A percentile compares a stretch with the other conserved stretches of the same genome.
Conservation (phyloP, 2,329 filamentous ascomycete species). For the Pseudodiploospora longispora region DNA sequence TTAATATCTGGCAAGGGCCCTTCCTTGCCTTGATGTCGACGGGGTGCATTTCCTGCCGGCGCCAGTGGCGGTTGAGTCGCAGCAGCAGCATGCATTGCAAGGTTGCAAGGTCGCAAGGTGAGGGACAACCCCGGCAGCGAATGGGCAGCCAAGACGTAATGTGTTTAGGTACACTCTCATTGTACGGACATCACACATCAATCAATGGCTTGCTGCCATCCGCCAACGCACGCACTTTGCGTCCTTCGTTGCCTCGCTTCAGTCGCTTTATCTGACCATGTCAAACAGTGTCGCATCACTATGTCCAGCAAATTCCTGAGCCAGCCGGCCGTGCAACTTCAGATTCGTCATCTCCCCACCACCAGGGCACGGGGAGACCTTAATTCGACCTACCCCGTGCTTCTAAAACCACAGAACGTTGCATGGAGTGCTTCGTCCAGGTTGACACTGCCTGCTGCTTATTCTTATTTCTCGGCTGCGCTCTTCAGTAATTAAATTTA, state of each 20-base stretch:
- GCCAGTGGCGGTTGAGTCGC: conserved; percentile 7
- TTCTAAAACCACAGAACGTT: too few relatives aligned
- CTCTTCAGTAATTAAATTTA: too few relatives aligned
- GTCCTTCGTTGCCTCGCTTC: too few relatives aligned
- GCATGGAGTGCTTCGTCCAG: not conserved
- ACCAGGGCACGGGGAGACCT: not conserved
- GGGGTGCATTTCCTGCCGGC: not conserved
- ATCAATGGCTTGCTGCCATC: too few relatives aligned
- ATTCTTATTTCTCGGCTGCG: too few relatives aligned
- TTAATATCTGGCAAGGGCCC: too few relatives aligned
- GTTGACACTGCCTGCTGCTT: not conserved
- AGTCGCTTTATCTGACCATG: too few relatives aligned
- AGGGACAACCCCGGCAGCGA: conserved; percentile 9
- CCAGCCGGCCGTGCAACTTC: conserved; percentile 3
- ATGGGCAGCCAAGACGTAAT: conserved; percentile 19
- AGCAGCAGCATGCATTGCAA: too few relatives aligned
- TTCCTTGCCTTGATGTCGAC: not conserved
- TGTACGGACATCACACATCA: not conserved
- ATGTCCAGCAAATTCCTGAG: not conserved
- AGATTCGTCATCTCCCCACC: conserved; percentile 4
- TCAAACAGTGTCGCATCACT: too few relatives aligned
- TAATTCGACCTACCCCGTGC: too few relatives aligned
- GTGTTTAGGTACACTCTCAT: conserved; percentile 14
- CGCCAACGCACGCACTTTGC: too few relatives aligned
- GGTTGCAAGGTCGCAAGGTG: too few relatives aligned